These are phyloP conservation scores for Pseudocercospora musae DNA, from an alignment of 2,329 filamentous ascomycete genomes.

Conservation along the genomic window DNA sequence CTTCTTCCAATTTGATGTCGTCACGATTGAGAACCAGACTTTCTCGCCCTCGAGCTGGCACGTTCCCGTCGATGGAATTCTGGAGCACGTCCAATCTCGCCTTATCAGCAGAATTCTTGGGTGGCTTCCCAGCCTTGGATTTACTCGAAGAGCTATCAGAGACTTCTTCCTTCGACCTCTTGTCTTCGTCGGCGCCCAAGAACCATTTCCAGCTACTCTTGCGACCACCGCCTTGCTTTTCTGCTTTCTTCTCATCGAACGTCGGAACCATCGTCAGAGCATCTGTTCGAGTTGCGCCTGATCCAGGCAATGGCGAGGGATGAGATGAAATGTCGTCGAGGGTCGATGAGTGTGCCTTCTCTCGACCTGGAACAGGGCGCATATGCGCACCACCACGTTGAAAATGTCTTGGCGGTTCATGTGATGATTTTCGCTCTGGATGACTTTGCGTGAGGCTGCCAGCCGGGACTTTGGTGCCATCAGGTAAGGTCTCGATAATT, in stretches of 20 bases:
- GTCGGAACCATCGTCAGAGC: constrained; percentile 78
- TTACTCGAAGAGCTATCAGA: constrained; percentile 36
- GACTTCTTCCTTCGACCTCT: constrained; percentile 53
- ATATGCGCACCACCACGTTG: constrained; percentile 35
- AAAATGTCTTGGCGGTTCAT: constrained; percentile 32
- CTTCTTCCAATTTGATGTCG: constrained; percentile 69
- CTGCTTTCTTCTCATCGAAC: constrained; percentile 67
- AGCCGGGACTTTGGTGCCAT: constrained; percentile 34
- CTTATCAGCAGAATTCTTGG: constrained; percentile 64
- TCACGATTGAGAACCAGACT: constrained; percentile 81
- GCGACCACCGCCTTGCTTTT: constrained; percentile 61
- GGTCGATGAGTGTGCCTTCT: constrained; percentile 39
- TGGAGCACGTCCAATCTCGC: constrained; percentile 83
- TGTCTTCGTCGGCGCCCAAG: constrained; percentile 61
- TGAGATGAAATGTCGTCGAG: constrained; percentile 64
- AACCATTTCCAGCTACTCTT: constrained; percentile 89
- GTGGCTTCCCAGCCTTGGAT: constrained; percentile 52
- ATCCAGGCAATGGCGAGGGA: constrained; percentile 67
- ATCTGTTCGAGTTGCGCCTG: constrained; percentile 66
- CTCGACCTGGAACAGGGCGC: constrained; percentile 35
- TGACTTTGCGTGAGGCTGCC: constrained; percentile 32
- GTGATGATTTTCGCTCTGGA: constrained; percentile 52
- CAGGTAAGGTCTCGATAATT: constrained; percentile 59
- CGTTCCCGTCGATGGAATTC: constrained; percentile 70
- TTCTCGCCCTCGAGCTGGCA: constrained; percentile 61